A percentile compares a stretch with the other conserved stretches of the same genome.
phyloP scores from a whole-genome alignment of 2,329 filamentous ascomycete species.

The Colletotrichum orbiculare region DNA sequence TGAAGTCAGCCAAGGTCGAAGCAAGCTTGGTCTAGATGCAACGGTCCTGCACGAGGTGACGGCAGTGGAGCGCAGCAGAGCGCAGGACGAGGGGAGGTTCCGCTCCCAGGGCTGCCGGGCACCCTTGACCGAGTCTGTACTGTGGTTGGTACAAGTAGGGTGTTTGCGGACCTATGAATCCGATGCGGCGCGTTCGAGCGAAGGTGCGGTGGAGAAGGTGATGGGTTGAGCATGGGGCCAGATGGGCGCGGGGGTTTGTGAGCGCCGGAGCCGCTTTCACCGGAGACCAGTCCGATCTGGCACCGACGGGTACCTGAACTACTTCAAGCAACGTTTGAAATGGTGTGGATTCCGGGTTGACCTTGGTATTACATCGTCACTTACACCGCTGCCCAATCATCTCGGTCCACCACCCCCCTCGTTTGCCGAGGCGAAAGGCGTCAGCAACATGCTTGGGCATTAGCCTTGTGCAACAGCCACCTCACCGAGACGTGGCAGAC shows the following conservation, averaged over 20 bases:
- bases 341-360: background rate
- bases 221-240: conserved; percentile 24
- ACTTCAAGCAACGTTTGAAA: background rate
- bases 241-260: conserved; percentile 14
- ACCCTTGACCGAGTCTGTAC: background rate
- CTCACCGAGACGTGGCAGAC: background rate
- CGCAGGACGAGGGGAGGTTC: background rate
- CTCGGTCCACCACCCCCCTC: background rate
- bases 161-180: conserved; percentile 1
- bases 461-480: background rate
- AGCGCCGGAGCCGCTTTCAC: conserved; percentile 18
- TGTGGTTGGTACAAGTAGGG: background rate
- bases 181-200: background rate
- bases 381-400: background rate
- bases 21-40: conserved; percentile 20
- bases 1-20: conserved; percentile 23
- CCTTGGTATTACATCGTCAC: background rate
- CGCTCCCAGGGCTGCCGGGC: conserved; percentile 26
- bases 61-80: background rate
- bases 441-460: background rate
- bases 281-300: conserved; percentile 5
- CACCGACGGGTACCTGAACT: conserved; percentile 12
- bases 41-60: conserved; percentile 1
- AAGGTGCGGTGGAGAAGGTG: conserved; percentile 4
- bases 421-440: background rate